A percentile compares a stretch with the other conserved stretches of the same genome.
These are phyloP conservation scores for Helichrysum umbraculigerum DNA, from an alignment of 129 eudicot species.

Conservation along the genomic window DNA sequence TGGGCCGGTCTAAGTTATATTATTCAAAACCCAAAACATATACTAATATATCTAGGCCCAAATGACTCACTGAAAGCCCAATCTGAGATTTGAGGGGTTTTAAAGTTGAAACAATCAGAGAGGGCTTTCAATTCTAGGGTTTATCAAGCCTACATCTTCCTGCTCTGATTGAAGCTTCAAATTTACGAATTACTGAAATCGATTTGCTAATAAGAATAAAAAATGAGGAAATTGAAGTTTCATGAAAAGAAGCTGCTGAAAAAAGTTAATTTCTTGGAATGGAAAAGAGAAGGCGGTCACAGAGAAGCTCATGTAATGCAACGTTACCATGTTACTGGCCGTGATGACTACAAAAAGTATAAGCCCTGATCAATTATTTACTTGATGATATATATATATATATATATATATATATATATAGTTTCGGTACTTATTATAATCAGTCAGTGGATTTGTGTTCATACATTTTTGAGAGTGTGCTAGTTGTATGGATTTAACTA, in stretches of 20 bases:
- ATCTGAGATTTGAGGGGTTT: background rate
- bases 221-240: conserved; percentile 86
- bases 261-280: conserved; percentile 72
- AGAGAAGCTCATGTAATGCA: conserved; percentile 80
- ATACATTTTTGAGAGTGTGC: too few relatives aligned
- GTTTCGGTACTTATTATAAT: too few relatives aligned
- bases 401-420: too few relatives aligned
- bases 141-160: background rate
- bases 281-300: conserved; percentile 98
- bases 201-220: background rate
- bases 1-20: background rate
- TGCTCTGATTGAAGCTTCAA: background rate
- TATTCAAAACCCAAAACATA: background rate
- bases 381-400: too few relatives aligned
- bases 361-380: background rate
- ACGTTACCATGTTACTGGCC: conserved; percentile 81
- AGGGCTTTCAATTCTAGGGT: conserved; percentile 12
- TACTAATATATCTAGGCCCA: background rate
- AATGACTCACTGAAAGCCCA: background rate
- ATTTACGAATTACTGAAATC: background rate
- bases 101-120: background rate
- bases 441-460: background rate
- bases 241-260: conserved; percentile 85
- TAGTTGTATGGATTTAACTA: too few relatives aligned
- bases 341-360: conserved; percentile 80